phyloP scores from a whole-genome alignment of 2,329 filamentous ascomycete genomes.

The Phaeosphaeriaceae sp. region DNA sequence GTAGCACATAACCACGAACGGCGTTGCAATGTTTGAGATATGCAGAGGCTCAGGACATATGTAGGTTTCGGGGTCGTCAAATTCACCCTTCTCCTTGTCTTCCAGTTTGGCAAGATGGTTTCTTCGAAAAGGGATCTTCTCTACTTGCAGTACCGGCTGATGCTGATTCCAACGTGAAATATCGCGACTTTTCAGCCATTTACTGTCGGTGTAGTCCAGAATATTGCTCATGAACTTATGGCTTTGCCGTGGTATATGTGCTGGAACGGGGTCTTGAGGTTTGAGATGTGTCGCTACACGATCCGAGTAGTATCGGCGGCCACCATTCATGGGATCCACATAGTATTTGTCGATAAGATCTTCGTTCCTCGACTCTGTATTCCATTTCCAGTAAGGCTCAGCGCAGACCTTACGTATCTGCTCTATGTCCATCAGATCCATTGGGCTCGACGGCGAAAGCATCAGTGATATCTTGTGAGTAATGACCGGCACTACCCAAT shows the following conservation, averaged over 20 bases:
- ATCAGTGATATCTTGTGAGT: constrained; percentile 1
- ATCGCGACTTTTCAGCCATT: constrained; percentile 68
- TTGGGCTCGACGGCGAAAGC: constrained; percentile 10
- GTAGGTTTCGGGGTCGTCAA: constrained; percentile 63
- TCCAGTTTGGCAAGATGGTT: constrained; percentile 75
- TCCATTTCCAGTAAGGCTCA: constrained; percentile 56
- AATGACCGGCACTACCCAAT: constrained; percentile 76
- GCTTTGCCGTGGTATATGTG: constrained; percentile 53
- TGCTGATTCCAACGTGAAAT: constrained; percentile 61
- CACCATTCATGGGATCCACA: constrained; percentile 64
- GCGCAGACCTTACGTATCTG: constrained; percentile 55
- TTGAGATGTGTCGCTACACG: constrained; percentile 60
- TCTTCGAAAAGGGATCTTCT: constrained; percentile 76
- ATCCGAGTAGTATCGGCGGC: constrained; percentile 63
- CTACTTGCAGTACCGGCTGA: constrained; percentile 83
- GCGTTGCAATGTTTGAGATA: constrained; percentile 74
- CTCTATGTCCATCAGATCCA: constrained; percentile 66
- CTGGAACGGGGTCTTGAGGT: constrained; percentile 70
- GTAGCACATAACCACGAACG: constrained; percentile 75
- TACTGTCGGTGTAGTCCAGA: constrained; percentile 81
- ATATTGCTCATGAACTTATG: constrained; percentile 63
- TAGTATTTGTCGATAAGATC: constrained; percentile 60
- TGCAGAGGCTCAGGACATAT: constrained; percentile 78
- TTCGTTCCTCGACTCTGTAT: constrained; percentile 45
- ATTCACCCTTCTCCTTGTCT: constrained; percentile 60